phyloP scores from a whole-genome alignment of 352 stramenopile genomes.

The Halophytophthora batemanensis region DNA sequence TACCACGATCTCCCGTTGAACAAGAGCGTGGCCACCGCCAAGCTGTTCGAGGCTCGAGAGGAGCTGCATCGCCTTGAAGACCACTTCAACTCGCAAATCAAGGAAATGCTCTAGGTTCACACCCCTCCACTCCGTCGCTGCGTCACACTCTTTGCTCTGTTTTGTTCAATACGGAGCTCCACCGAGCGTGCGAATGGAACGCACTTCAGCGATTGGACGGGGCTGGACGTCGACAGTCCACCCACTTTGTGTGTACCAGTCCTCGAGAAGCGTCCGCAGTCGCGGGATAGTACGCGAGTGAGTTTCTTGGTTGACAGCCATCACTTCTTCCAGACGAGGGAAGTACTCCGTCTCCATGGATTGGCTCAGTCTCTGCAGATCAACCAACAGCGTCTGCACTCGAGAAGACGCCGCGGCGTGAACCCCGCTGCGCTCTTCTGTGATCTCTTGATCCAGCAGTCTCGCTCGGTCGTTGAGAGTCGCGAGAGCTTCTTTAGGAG shows the following conservation, averaged over 20 bases:
- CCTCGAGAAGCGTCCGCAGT: constrained; percentile 19
- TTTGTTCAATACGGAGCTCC: too few species aligned
- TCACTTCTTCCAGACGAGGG: constrained; percentile 25
- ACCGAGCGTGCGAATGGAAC: too few species aligned
- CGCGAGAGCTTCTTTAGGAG: constrained; percentile 3
- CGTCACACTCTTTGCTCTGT: too few species aligned
- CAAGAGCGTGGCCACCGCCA: constrained; percentile 33
- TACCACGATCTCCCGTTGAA: constrained; percentile 40
- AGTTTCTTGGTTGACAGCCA: constrained; percentile 24
- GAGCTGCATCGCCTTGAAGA: constrained; percentile 43
- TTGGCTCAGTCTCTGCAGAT: constrained; percentile 12
- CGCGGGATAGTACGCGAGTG: constrained; percentile 14
- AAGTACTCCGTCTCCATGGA: constrained; percentile 14
- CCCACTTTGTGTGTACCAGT: constrained; percentile 34
- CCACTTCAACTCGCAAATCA: constrained; percentile 47
- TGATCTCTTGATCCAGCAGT: constrained; percentile 17
- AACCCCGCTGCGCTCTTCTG: constrained; percentile 15
- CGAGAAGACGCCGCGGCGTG: constrained; percentile 5
- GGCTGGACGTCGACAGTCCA: constrained; percentile 16
- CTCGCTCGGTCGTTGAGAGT: neutral
- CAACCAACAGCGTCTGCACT: constrained; percentile 9
- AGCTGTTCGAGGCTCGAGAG: constrained; percentile 26
- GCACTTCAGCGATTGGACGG: too few species aligned
- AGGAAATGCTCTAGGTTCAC: constrained; percentile 29
- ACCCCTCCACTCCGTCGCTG: too few species aligned